phyloP scores from a whole-genome alignment of 2,329 filamentous ascomycete species.

The Curvularia spicifera region DNA sequence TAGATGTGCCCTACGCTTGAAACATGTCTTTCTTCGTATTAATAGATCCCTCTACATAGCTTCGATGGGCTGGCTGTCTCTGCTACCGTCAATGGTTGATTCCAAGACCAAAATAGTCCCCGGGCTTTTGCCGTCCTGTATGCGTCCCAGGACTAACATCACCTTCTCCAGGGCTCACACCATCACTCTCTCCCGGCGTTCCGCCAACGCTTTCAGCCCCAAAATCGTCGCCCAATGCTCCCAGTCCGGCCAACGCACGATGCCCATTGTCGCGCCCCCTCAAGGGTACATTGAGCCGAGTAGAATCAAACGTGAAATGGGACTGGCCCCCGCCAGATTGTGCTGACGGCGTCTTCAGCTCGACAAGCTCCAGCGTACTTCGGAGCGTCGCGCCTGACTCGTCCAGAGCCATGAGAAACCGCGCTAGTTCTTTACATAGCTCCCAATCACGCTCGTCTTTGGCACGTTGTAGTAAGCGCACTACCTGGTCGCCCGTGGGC shows the following conservation, averaged over 20 bases:
- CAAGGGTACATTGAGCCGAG: constrained; percentile 37
- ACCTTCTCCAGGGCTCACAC: constrained; percentile 25
- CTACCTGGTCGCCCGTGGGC: constrained; percentile 75
- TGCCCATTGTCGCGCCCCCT: constrained; percentile 15
- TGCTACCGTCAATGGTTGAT: constrained; percentile 12
- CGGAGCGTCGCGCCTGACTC: constrained; percentile 80
- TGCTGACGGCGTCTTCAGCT: constrained; percentile 43
- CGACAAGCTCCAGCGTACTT: constrained; percentile 67
- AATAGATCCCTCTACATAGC: background rate
- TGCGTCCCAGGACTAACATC: constrained; percentile 20
- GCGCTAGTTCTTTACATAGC: constrained; percentile 88
- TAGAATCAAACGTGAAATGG: constrained; percentile 44
- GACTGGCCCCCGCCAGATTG: constrained; percentile 31
- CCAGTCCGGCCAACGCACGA: background rate
- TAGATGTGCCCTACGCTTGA: background rate
- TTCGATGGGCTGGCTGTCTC: background rate
- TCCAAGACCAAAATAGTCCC: constrained; percentile 35
- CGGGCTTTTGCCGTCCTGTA: constrained; percentile 7
- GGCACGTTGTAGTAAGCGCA: constrained; percentile 79
- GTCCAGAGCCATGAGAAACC: constrained; percentile 94
- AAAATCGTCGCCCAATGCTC: constrained; percentile 3
- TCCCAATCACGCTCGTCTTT: constrained; percentile 92
- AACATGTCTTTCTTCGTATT: background rate
- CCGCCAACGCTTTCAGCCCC: constrained; percentile 8
- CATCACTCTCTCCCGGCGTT: constrained; percentile 25